Base-by-base conservation (phyloP, 2,329 filamentous ascomycete species). In the Epichloe aotearoae region DNA sequence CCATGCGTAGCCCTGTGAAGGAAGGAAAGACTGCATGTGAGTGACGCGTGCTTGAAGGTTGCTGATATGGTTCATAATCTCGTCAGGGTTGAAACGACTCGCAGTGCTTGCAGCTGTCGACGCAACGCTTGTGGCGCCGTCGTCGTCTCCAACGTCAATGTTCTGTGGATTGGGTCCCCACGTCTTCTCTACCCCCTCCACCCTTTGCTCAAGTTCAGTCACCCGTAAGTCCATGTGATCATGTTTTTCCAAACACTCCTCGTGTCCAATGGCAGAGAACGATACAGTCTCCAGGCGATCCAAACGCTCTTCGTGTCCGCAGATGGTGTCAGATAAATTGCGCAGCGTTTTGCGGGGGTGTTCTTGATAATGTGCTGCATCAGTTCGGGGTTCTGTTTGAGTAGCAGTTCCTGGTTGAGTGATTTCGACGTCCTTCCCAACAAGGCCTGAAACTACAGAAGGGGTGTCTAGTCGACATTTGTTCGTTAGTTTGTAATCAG, bases 251-350 rank as follows among this genome's bases (percentile, higher is more conserved):
- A 81, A 71, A 47, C 86, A 78, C 38, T 86, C 82, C 20, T 88
- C 84, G 46, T 84, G 76, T 15, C 76, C 75, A 17, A 75, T 72
- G 42, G 78, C 73, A 23, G 80, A 79, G 59, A 88, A 86, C 0
- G 84, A 88, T 1, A 77, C 71, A 47, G 76, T 86, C 64, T 91
- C 86, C 5, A 90, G 71, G 50, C 73, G 70, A 46, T 86, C 82
- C 12, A 91, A 64, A 2, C 86, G 80, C 49, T 77, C 73, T 38
- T 80, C 79, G 53, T 88, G 77, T 17, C 75, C 73, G 52, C 76
- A 69, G 53, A 83, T 72, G n/a, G 73, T 71, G 42, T 76, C 71
- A 3, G 72, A 68, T 7, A 80, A 56, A 44, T 73, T 69, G 52
- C 69, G 68, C 47, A 77, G 65, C 2, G 66, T 64, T 34, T 68